Base-by-base conservation (phyloP, 2,329 filamentous ascomycete species). In the Aurifilum marmelostoma region DNA sequence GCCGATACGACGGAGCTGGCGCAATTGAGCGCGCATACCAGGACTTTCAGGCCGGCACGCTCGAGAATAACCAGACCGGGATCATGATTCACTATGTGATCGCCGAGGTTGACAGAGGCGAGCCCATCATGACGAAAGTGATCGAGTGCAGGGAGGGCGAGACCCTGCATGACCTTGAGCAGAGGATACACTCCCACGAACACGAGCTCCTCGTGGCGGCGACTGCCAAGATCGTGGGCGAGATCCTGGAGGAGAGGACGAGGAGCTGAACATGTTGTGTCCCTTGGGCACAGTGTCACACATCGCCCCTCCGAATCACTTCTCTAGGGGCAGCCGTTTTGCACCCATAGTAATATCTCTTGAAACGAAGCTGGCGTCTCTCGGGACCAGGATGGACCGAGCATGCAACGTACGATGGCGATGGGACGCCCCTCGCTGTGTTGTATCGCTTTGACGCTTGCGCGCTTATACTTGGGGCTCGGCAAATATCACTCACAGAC, bases 41-140 rank as follows among this genome's bases (percentile, higher is more conserved):
- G 61, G 93, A 92, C 68, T 94, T 92, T 77, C 79, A 89, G 76
- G 81, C 80, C 2, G 86, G 87, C 7, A 86, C 85, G 72, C 86
- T 93, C 12, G 87, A 89, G 74, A 85, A 91, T 73, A 85, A 86
- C 72, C 86, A 85, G 72, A 97, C 94, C 0, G 94, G 94, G 0
- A 90, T 97, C 66, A 97, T 97, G 94, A 89, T 93, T 21, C 94
- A 97, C 80, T 91, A 94, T 79, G 93, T 97, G 61, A 89, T 92
- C 71, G 83, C 82, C 11, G 88, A 95, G 77, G 93, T 97, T 67
- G 94, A 97, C 81, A 87, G 91, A 75, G 94, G 94, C 2, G 83
- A 87, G 72, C 90, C 92, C 12, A 91, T 97, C 74, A 75, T 94
- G 71, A 86, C 90, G 1, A 79, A 84, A 72, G 90, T 94, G 79